phyloP scores from a whole-genome alignment of 371 early-diverging fungal genomes.

The Syncephalis fuscata region DNA sequence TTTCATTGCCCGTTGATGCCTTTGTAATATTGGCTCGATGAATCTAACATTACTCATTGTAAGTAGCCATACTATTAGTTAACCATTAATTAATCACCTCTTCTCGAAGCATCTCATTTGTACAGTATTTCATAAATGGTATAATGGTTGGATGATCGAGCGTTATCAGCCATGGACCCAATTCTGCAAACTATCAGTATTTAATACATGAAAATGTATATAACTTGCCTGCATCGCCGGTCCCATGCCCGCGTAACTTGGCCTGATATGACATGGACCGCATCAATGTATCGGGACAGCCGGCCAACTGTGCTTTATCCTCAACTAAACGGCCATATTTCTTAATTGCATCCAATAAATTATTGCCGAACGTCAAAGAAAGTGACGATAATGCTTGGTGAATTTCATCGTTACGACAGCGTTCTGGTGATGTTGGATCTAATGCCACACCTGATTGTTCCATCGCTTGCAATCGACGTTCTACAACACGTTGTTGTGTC shows the following conservation, averaged over 20 bases:
- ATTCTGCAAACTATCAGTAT: not conserved
- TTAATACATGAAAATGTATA: not conserved
- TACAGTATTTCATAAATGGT: conserved; percentile 47
- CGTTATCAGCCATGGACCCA: conserved; percentile 36
- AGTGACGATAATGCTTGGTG: conserved; percentile 33
- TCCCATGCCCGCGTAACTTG: conserved; percentile 17
- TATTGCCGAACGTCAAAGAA: conserved; percentile 32
- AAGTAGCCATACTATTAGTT: not conserved
- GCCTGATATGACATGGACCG: conserved; percentile 29
- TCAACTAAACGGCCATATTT: conserved; percentile 25
- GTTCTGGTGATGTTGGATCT: conserved; percentile 20
- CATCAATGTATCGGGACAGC: conserved; percentile 29
- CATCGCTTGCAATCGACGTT: conserved; percentile 33
- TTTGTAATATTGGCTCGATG: conserved; percentile 33
- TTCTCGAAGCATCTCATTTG: conserved; percentile 34
- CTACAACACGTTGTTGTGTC: conserved; percentile 36
- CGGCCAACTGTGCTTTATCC: conserved; percentile 24
- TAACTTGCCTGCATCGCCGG: conserved; percentile 13
- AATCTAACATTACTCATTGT: conserved; percentile 11
- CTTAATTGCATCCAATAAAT: conserved; percentile 44
- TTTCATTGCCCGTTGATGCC: conserved; percentile 26
- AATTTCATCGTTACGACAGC: conserved; percentile 33
- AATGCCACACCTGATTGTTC: conserved; percentile 40
- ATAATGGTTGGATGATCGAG: conserved; percentile 36
- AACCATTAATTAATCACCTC: conserved; percentile 10